A percentile compares a stretch with the other conserved stretches of the same genome.
phyloP scores from a whole-genome alignment of 257 asterid species.

The Verbena officinalis region DNA sequence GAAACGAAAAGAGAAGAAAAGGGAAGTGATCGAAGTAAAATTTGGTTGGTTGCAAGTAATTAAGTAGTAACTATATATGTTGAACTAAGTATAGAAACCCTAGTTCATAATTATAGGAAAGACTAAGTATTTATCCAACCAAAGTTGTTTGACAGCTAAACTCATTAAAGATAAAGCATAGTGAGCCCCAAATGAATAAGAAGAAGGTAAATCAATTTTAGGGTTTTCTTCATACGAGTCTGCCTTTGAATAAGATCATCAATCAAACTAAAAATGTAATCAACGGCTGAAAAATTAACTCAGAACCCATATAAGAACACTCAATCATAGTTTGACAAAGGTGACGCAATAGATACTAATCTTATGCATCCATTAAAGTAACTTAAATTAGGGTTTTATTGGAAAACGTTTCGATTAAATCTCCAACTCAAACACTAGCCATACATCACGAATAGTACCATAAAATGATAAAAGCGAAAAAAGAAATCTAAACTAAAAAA shows the following conservation, averaged over 20 bases:
- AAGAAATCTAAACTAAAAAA: slow-evolving; percentile 24
- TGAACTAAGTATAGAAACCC: slow-evolving; percentile 40
- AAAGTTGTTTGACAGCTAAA: slow-evolving; percentile 2
- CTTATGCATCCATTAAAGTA: slow-evolving; percentile 18
- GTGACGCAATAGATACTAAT: neutral
- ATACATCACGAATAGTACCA: slow-evolving; percentile 27
- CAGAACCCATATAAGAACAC: slow-evolving; percentile 25
- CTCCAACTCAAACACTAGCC: slow-evolving; percentile 26
- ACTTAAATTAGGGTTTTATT: slow-evolving; percentile 60
- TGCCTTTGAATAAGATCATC: slow-evolving; percentile 2
- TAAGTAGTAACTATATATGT: slow-evolving; percentile 1
- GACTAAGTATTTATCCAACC: neutral
- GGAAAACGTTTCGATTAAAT: slow-evolving; percentile 11
- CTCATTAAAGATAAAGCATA: slow-evolving; percentile 13
- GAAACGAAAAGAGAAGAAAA: too few species aligned
- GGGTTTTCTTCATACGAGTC: slow-evolving; percentile 46
- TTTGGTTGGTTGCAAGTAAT: neutral
- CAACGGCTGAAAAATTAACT: slow-evolving; percentile 15
- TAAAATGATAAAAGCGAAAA: slow-evolving; percentile 30
- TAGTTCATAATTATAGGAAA: slow-evolving; percentile 36
- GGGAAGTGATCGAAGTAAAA: too few species aligned
- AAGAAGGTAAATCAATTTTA: slow-evolving; percentile 35
- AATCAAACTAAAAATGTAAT: slow-evolving; percentile 18
- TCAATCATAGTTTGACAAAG: slow-evolving; percentile 10
- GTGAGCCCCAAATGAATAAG: slow-evolving; percentile 6